Evolutionary conservation across 768 basidiomycete genomes (phyloP).

Genomic region (Mycena venus): DNA sequence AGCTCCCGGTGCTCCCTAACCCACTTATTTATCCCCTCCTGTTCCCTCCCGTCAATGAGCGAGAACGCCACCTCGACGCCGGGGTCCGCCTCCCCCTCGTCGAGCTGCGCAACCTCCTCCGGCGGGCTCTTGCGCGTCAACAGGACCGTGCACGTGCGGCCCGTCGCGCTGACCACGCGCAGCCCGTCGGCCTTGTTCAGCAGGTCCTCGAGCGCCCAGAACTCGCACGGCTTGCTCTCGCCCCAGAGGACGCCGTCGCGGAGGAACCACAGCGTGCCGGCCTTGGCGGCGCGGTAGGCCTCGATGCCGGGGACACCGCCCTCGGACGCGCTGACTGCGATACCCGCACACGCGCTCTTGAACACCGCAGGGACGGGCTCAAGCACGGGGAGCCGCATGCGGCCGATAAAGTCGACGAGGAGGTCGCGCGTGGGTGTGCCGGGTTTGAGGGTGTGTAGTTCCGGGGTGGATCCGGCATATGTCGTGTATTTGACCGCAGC

Average conservation of each 20-base stretch:
- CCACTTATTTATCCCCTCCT: slow-evolving; percentile 77
- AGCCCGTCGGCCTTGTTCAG: slow-evolving; percentile 62
- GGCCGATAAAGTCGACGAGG: slow-evolving; percentile 65
- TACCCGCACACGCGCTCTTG: slow-evolving; percentile 63
- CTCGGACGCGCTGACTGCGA: slow-evolving; percentile 50
- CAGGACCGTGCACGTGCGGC: slow-evolving; percentile 75
- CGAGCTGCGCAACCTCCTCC: slow-evolving; percentile 47
- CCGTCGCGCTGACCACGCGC: slow-evolving; percentile 71
- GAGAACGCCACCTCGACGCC: slow-evolving; percentile 76
- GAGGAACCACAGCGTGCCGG: slow-evolving; percentile 81
- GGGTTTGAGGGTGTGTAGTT: slow-evolving; percentile 55
- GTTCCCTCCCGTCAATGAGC: slow-evolving; percentile 80
- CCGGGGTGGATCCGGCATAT: slow-evolving; percentile 47
- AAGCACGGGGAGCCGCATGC: slow-evolving; percentile 57
- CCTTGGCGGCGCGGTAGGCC: slow-evolving; percentile 79
- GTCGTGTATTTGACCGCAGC: slow-evolving; percentile 59
- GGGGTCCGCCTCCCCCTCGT: slow-evolving; percentile 57
- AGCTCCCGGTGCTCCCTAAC: slow-evolving; percentile 66
- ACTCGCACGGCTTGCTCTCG: slow-evolving; percentile 83
- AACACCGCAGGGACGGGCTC: slow-evolving; percentile 68
- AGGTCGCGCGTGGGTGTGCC: slow-evolving; percentile 65
- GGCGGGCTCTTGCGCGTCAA: slow-evolving; percentile 55
- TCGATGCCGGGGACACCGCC: slow-evolving; percentile 73
- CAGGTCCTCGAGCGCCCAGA: slow-evolving; percentile 77
- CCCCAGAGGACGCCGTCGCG: slow-evolving; percentile 78